Evolutionary conservation across 2,329 filamentous ascomycete genomes (phyloP), one percentile per base, ranked within the genome.

Genomic region (Cephalotrichum gorgonifer): DNA sequence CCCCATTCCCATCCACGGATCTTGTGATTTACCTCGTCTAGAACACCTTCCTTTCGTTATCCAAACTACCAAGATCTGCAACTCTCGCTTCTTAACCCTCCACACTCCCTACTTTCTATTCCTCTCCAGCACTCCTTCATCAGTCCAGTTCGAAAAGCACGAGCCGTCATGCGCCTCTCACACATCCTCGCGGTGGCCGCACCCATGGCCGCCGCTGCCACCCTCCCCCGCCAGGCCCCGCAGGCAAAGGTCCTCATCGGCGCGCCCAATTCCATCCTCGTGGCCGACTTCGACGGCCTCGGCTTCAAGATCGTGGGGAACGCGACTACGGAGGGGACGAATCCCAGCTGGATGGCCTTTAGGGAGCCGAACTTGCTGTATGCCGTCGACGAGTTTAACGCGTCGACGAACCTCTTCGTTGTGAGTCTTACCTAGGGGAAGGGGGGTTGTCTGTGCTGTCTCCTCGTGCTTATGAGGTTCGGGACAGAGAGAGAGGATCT

Each of bases 271-370:
- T 60, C 64, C 48, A 65, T 76, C 52, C 57, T 65, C 14, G 56
- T 69, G 3, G 69, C 65, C 53, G 58, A 68, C 49, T 75, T 70
- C 49, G 60, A 69, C 53, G 69, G 65, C 49, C 51, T 55, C 20
- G 51, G 50, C 30, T 71, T 76, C 57, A 60, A 60, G 25, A 56
- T 70, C 31, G 61, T 62, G 7, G 57, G 57, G 52, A 64, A 63
- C 48, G 54, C 59, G 31, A 57, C 56, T 2, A 62, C 68, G 17
- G 55, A 57, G 46, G 68, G 67, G 35, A 55, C 60, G 2, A 59
- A 61, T 33, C 65, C 72, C 20, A 73, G 69, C 52, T 76, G 73
- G 73, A 58, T 76, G 59, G 60, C 64, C 31, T 67, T 66, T 57
- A 64, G 62, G 44, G 52, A 61, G 23, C 65, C 66, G 22, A 62